A percentile compares a stretch with the other conserved stretches of the same genome.
Evolutionary conservation across 1,139 yeast species (phyloP).

Genomic region (Blastobotrys buckinghamii): DNA sequence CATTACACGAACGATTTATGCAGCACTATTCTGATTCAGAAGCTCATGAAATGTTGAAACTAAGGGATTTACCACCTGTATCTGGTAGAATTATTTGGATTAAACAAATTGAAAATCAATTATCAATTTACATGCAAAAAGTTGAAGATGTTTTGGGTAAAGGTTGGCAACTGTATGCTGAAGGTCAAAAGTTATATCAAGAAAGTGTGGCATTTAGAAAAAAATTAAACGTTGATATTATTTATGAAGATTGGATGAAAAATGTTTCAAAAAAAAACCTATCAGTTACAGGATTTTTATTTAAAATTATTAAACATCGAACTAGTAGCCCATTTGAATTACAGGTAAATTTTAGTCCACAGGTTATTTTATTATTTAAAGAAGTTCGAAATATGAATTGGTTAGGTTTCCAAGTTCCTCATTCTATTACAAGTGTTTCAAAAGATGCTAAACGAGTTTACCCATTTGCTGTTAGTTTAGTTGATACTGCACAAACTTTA

Average conservation of each 20-base stretch:
- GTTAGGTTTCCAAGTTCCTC: constrained; percentile 59
- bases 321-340: constrained; percentile 20
- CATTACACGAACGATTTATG: constrained; percentile 39
- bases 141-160: constrained; percentile 55
- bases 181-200: constrained; percentile 57
- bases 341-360: constrained; percentile 46
- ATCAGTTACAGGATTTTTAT: constrained; percentile 36
- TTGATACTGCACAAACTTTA: constrained; percentile 43
- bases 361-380: constrained; percentile 40
- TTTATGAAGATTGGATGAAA: constrained; percentile 47
- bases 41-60: constrained; percentile 32
- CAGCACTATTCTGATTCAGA: constrained; percentile 34
- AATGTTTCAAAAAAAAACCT: constrained; percentile 21
- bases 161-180: constrained; percentile 70
- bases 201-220: constrained; percentile 44
- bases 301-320: constrained; percentile 33
- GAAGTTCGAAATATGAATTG: constrained; percentile 50
- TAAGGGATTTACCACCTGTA: constrained; percentile 44
- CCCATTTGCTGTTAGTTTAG: constrained; percentile 53
- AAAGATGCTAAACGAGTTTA: constrained; percentile 45
- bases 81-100: constrained; percentile 48
- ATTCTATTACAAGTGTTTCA: constrained; percentile 39
- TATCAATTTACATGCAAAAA: constrained; percentile 38
- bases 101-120: constrained; percentile 42
- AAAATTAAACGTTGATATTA: constrained; percentile 41